Percentiles rank a stretch among this genome's conserved stretches.
Evolutionary conservation across 1,284 basidiomycete species (phyloP).

Genomic region (Hemileia vastatrix): DNA sequence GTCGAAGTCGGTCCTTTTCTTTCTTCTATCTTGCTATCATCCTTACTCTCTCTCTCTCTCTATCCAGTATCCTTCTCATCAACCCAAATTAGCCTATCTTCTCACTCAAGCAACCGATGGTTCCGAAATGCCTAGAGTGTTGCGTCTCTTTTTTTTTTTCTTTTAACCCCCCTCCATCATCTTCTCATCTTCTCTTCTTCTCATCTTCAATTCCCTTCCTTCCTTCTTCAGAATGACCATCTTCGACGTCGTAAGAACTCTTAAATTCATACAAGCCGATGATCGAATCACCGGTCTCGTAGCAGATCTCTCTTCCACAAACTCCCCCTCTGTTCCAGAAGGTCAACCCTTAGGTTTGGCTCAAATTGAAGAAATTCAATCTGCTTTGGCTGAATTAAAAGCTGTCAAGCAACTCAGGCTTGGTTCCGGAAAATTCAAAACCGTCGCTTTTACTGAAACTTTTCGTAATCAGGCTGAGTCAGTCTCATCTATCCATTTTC

Average conservation of each 20-base stretch:
- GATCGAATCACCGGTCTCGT: constrained; percentile 46
- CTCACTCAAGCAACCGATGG: constrained; percentile 18
- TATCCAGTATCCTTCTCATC: constrained; percentile 19
- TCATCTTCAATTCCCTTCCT: not conserved
- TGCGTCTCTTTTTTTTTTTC: not conserved
- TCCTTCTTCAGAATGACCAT: constrained; percentile 39
- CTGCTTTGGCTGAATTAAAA: constrained; percentile 45
- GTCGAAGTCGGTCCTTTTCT: constrained; percentile 34
- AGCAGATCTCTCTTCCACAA: constrained; percentile 46
- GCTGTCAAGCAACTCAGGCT: constrained; percentile 42
- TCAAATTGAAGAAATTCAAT: constrained; percentile 47
- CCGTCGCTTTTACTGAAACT: constrained; percentile 46
- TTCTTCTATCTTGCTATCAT: constrained; percentile 29
- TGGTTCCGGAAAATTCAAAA: constrained; percentile 34
- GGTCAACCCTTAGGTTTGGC: constrained; percentile 44
- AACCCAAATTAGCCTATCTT: constrained; percentile 18
- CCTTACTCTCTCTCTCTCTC: constrained; percentile 29
- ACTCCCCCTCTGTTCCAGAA: constrained; percentile 41
- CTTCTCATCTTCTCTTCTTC: not conserved
- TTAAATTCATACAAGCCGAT: constrained; percentile 45
- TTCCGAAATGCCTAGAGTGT: constrained; percentile 21
- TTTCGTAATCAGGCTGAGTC: constrained; percentile 44
- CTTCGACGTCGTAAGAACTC: constrained; percentile 45
- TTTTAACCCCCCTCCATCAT: not conserved
- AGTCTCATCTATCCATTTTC: not conserved